Conservation (phyloP, 768 basidiomycete genomes). For the Rhizopogon roseolus region DNA sequence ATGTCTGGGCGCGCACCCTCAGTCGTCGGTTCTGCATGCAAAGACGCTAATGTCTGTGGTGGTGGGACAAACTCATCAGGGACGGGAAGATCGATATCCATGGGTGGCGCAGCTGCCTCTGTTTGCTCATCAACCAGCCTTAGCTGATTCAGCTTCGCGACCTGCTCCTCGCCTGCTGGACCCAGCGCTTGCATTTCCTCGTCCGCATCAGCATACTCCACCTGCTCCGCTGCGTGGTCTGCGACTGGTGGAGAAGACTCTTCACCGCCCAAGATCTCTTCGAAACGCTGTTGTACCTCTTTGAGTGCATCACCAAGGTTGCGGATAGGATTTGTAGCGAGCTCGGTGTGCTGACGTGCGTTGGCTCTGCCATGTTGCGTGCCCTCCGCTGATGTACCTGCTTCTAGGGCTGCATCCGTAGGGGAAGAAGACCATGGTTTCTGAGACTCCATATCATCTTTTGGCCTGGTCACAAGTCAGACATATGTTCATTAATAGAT, state of each 20-base stretch:
- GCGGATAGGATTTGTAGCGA: conserved; percentile 55
- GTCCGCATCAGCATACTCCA: conserved; percentile 76
- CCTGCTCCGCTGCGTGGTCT: conserved; percentile 39
- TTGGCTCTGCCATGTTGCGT: conserved; percentile 40
- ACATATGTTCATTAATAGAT: not conserved
- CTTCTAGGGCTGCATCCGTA: conserved; percentile 10
- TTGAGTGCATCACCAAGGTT: conserved; percentile 80
- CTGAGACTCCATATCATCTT: conserved; percentile 3
- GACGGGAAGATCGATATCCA: conserved; percentile 47
- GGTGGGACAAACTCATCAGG: conserved; percentile 15
- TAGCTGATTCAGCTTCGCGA: conserved; percentile 76
- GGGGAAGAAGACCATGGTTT: not conserved
- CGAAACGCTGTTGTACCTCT: conserved; percentile 78
- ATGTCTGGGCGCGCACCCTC: conserved; percentile 25
- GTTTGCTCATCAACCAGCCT: conserved; percentile 63
- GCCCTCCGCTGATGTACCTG: conserved; percentile 36
- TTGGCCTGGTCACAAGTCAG: not conserved
- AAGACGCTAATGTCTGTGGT: conserved; percentile 17
- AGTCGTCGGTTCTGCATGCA: conserved; percentile 24
- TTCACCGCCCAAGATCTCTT: conserved; percentile 62
- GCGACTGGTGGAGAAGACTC: conserved; percentile 28
- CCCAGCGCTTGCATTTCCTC: conserved; percentile 87
- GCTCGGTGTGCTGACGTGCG: conserved; percentile 34
- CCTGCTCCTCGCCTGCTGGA: conserved; percentile 78
- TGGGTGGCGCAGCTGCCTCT: conserved; percentile 30